Base-by-base conservation (phyloP, 2,329 filamentous ascomycete genomes). In the Trichothecium sympodiale region DNA sequence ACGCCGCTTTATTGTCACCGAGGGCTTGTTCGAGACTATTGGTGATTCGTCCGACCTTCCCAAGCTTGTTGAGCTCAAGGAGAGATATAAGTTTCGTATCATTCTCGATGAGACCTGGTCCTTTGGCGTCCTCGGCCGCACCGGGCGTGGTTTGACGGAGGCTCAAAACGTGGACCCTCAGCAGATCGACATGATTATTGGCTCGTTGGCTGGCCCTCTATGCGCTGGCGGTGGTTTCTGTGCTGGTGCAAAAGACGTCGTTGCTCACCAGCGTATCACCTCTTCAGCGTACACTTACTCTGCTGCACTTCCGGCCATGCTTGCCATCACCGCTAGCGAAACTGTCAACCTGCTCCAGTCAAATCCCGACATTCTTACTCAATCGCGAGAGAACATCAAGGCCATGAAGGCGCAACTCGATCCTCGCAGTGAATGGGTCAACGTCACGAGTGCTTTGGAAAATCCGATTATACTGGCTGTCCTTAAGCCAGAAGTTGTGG, bases 41-140 rank as follows among this genome's bases (percentile, higher is more conserved):
- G 91, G 91, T 35, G 89, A 95, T 55, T 77, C 81, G 49, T 77
- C 81, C 16, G 74, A 96, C 55, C 63, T 98, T 42, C 89, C 88
- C 3, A 88, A 80, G 54, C 74, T 98, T 48, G 83, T 96, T 43
- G 89, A 94, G 55, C 70, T 98, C 47, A 95, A 95, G 62, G 78
- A 88, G 47, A 84, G 83, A 57, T 95, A 96, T 73, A 98, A 95
- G 64, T 98, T 96, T 67, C 86, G 91, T 49, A 75, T 98, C 38
- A 94, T 96, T 45, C 77, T 98, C 27, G 91, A 98, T 57, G 91
- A 98, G 65, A 94, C 88, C 2, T 94, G 85, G 81, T 95, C 88
- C 1, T 98, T 96, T 55, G 93, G 89, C 41, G 83, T 96, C 14
- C 73, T 98, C 5, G 91, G 91, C 33, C 75, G 87, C 42, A 94